Conservation (phyloP, 306 rosid genomes). For the Cicer cuneatum region DNA sequence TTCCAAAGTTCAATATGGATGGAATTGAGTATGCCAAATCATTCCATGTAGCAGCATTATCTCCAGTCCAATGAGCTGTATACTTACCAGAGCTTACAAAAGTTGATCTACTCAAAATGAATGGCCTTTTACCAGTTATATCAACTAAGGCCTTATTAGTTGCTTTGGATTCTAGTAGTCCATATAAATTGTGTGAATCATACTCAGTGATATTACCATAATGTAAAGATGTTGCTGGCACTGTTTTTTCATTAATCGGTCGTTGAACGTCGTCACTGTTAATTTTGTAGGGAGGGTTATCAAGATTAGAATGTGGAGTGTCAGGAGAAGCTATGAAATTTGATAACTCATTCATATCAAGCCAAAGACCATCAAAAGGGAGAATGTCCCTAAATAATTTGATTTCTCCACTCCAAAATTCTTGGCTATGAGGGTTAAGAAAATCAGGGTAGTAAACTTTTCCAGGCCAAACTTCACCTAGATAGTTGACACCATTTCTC, state of each 20-base stretch:
- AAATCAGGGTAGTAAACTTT: constrained; percentile 82
- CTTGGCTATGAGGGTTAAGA: constrained; percentile 60
- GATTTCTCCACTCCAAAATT: constrained; percentile 74
- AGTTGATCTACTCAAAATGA: constrained; percentile 81
- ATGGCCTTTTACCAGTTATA: constrained; percentile 83
- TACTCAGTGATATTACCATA: constrained; percentile 74
- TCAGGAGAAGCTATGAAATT: constrained; percentile 69
- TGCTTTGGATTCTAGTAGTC: constrained; percentile 70
- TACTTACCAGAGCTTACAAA: constrained; percentile 89
- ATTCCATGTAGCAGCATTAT: constrained; percentile 81
- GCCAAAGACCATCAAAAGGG: constrained; percentile 85
- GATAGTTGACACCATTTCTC: constrained; percentile 67
- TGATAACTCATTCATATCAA: constrained; percentile 90
- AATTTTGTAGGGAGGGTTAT: constrained; percentile 81
- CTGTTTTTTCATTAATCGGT: constrained; percentile 57
- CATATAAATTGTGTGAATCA: constrained; percentile 77
- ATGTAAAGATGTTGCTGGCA: constrained; percentile 72
- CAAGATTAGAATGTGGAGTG: constrained; percentile 62
- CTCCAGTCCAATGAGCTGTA: constrained; percentile 96
- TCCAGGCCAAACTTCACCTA: constrained; percentile 94
- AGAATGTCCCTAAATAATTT: constrained; percentile 59
- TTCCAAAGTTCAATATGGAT: constrained; percentile 69
- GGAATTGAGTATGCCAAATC: constrained; percentile 85
- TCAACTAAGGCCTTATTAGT: constrained; percentile 63
- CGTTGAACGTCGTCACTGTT: constrained; percentile 51